These are phyloP conservation scores for Chalaropsis thielavioides DNA, from an alignment of 2,329 filamentous ascomycete species.

Conservation along the genomic window DNA sequence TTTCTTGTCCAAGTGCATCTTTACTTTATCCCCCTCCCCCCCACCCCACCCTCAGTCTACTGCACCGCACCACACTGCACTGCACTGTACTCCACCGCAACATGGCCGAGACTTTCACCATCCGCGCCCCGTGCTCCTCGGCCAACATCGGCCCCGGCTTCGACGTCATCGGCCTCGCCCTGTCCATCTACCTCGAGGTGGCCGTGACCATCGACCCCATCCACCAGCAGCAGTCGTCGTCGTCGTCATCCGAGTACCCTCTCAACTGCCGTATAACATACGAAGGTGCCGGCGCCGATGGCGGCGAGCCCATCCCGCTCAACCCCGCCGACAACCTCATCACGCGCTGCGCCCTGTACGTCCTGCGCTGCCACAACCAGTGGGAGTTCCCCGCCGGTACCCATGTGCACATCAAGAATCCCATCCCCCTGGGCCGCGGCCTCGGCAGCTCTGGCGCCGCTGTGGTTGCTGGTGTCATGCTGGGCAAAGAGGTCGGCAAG, in stretches of 20 bases:
- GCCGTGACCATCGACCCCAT: constrained; percentile 59
- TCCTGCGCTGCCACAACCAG: constrained; percentile 81
- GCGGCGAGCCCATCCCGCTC: constrained; percentile 55
- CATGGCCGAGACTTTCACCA: constrained; percentile 48
- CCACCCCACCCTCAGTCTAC: neutral
- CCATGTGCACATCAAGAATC: constrained; percentile 87
- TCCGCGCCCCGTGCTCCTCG: constrained; percentile 81
- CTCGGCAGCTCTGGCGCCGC: constrained; percentile 92
- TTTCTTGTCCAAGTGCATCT: neutral
- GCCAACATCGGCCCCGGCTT: constrained; percentile 97
- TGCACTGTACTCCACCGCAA: constrained; percentile 5
- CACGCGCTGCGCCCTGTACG: constrained; percentile 85
- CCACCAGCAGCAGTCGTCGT: constrained; percentile 28
- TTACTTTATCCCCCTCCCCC: neutral
- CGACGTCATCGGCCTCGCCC: constrained; percentile 89
- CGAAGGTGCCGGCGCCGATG: constrained; percentile 62
- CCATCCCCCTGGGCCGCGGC: constrained; percentile 82
- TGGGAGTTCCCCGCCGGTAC: constrained; percentile 73
- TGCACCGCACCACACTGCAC: too few relatives aligned
- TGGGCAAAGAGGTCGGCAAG: constrained; percentile 77
- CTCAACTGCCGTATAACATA: constrained; percentile 86
- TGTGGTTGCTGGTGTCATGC: constrained; percentile 85
- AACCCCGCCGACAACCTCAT: constrained; percentile 82
- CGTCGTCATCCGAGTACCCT: constrained; percentile 35
- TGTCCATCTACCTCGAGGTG: constrained; percentile 88